These are phyloP conservation scores for Zymoseptoria ardabiliae DNA, from an alignment of 2,329 filamentous ascomycete species.

Conservation along the genomic window DNA sequence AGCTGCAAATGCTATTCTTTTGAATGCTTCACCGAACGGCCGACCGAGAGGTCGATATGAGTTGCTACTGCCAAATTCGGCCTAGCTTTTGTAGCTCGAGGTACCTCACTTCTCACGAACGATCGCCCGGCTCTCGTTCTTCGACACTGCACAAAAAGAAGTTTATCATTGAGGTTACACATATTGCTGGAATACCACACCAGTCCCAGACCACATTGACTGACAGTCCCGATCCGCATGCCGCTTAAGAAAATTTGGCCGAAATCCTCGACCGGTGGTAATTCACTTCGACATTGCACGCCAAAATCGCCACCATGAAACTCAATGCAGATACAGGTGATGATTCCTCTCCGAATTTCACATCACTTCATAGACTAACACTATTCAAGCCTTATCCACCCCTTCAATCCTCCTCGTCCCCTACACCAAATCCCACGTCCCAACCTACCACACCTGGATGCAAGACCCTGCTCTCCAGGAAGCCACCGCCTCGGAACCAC, in stretches of 20 bases:
- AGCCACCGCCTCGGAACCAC: constrained; percentile 79
- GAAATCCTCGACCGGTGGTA: too few species aligned
- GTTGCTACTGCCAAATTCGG: neutral
- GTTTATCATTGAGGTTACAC: too few species aligned
- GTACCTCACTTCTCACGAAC: neutral
- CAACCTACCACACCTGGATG: constrained; percentile 86
- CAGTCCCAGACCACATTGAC: too few species aligned
- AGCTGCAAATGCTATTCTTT: too few species aligned
- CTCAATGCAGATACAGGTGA: neutral
- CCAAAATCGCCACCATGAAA: neutral
- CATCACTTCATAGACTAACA: too few species aligned
- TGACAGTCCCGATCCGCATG: too few species aligned
- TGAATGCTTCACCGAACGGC: too few species aligned
- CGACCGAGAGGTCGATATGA: neutral
- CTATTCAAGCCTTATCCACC: constrained; percentile 45
- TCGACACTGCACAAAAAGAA: too few species aligned
- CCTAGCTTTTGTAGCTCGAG: neutral
- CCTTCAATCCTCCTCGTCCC: constrained; percentile 67
- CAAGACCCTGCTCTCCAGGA: constrained; percentile 72
- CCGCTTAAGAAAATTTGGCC: too few species aligned
- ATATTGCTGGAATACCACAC: too few species aligned
- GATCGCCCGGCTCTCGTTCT: neutral
- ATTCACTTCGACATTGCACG: neutral
- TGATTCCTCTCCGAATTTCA: too few species aligned
- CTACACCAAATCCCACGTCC: constrained; percentile 74